Evolutionary conservation across 2,329 filamentous ascomycete species (phyloP).

Genomic region (Colletotrichum zoysiae): DNA sequence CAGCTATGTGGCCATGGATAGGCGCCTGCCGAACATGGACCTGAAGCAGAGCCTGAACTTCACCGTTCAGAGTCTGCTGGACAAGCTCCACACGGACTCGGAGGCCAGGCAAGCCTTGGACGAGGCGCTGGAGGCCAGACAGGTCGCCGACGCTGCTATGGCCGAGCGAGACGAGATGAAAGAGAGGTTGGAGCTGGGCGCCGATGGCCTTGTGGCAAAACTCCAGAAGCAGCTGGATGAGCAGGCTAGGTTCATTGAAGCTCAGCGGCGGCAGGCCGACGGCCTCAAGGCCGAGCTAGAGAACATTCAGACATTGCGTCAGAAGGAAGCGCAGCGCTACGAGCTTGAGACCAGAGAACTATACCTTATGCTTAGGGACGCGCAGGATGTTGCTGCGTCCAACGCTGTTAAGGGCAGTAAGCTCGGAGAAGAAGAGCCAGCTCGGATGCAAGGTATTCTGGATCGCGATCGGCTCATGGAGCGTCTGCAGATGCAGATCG

Average conservation of each 20-base stretch:
- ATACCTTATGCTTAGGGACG: conserved; percentile 97
- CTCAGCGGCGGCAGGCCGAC: conserved; percentile 88
- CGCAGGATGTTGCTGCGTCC: conserved; percentile 94
- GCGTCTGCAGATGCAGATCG: conserved; percentile 92
- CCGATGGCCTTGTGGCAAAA: conserved; percentile 92
- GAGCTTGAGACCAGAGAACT: conserved; percentile 96
- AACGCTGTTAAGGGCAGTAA: conserved; percentile 72
- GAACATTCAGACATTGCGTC: conserved; percentile 85
- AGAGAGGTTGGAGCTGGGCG: conserved; percentile 88
- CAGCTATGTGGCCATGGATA: conserved; percentile 98
- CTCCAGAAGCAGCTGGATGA: conserved; percentile 95
- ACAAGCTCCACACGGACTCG: conserved; percentile 96
- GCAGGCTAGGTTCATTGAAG: conserved; percentile 89
- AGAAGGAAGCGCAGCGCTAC: conserved; percentile 92
- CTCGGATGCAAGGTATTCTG: conserved; percentile 90
- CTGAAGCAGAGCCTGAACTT: conserved; percentile 98
- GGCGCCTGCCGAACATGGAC: conserved; percentile 94
- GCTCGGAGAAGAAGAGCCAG: conserved; percentile 74
- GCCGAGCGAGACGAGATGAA: conserved; percentile 97
- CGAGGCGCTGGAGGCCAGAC: conserved; percentile 88
- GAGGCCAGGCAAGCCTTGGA: conserved; percentile 93
- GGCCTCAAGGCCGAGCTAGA: conserved; percentile 90
- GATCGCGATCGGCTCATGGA: conserved; percentile 94
- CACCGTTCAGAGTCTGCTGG: conserved; percentile 93
- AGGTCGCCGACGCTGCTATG: conserved; percentile 95